Conservation (phyloP, 768 basidiomycete genomes). For the Piloderma croceum region DNA sequence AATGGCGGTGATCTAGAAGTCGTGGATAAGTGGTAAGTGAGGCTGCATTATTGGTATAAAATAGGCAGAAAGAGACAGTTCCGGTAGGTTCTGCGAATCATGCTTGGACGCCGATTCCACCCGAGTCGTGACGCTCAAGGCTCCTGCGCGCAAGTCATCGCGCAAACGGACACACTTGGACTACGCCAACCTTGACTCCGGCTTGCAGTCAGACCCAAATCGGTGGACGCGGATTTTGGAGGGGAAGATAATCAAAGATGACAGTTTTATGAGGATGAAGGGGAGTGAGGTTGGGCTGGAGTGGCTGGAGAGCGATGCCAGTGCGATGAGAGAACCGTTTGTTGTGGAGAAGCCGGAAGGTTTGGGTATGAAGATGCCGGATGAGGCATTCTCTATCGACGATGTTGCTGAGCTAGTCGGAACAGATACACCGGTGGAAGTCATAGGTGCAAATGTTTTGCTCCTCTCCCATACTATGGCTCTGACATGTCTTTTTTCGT, state of each 20-base stretch:
- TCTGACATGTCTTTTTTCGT: neutral
- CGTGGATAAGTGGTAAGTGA: slow-evolving; percentile 73
- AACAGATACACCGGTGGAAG: slow-evolving; percentile 74
- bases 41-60: slow-evolving; percentile 7
- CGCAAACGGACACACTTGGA: slow-evolving; percentile 71
- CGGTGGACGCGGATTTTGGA: slow-evolving; percentile 70
- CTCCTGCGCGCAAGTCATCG: slow-evolving; percentile 75
- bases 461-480: neutral
- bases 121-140: slow-evolving; percentile 66
- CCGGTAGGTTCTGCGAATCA: slow-evolving; percentile 59
- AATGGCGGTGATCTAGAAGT: slow-evolving; percentile 56
- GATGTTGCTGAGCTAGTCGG: slow-evolving; percentile 82
- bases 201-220: slow-evolving; percentile 50
- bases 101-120: slow-evolving; percentile 58
- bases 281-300: slow-evolving; percentile 61
- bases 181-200: slow-evolving; percentile 72
- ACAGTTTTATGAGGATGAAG: slow-evolving; percentile 62
- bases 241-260: slow-evolving; percentile 54
- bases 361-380: slow-evolving; percentile 88
- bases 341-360: slow-evolving; percentile 74
- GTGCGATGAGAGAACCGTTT: slow-evolving; percentile 78
- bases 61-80: slow-evolving; percentile 5
- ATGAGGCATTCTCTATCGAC: slow-evolving; percentile 60
- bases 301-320: slow-evolving; percentile 70
- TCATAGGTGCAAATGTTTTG: slow-evolving; percentile 66